Evolutionary conservation across 2,329 filamentous ascomycete genomes (phyloP).

Genomic region (Arthroderma sp.): DNA sequence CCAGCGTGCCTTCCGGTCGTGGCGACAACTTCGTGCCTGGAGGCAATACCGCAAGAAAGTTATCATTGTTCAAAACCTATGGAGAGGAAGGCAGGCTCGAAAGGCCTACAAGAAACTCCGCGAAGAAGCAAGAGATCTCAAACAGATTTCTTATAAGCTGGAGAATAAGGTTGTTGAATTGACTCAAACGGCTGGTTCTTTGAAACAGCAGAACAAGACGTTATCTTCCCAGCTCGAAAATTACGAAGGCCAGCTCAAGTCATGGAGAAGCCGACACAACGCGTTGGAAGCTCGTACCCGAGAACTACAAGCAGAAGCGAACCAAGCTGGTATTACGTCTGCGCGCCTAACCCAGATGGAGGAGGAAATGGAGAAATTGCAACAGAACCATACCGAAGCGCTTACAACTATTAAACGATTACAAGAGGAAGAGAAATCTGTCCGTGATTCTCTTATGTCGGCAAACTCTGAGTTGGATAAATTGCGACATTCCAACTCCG

Average conservation of each 20-base stretch:
- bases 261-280: constrained; percentile 86
- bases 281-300: constrained; percentile 79
- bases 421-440: constrained; percentile 80
- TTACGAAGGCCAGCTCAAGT: constrained; percentile 91
- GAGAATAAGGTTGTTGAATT: constrained; percentile 99
- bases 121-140: constrained; percentile 93
- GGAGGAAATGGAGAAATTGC: constrained; percentile 85
- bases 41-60: constrained; percentile 81
- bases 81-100: constrained; percentile 72
- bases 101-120: constrained; percentile 78
- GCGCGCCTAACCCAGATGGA: constrained; percentile 85
- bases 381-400: constrained; percentile 80
- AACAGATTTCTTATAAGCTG: constrained; percentile 98
- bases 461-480: constrained; percentile 72
- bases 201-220: constrained; percentile 90
- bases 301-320: constrained; percentile 90
- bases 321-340: constrained; percentile 90
- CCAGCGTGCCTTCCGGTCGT: constrained; percentile 77
- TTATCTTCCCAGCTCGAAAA: constrained; percentile 81
- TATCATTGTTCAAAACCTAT: constrained; percentile 79
- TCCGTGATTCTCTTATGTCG: constrained; percentile 67
- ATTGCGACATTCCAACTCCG: constrained; percentile 58
- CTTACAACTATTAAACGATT: constrained; percentile 80
- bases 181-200: constrained; percentile 79
- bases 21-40: constrained; percentile 67